Evolutionary conservation across 2,329 filamentous ascomycete species (phyloP), one percentile per base, ranked within the genome.

Genomic region (Nemania diffusa): DNA sequence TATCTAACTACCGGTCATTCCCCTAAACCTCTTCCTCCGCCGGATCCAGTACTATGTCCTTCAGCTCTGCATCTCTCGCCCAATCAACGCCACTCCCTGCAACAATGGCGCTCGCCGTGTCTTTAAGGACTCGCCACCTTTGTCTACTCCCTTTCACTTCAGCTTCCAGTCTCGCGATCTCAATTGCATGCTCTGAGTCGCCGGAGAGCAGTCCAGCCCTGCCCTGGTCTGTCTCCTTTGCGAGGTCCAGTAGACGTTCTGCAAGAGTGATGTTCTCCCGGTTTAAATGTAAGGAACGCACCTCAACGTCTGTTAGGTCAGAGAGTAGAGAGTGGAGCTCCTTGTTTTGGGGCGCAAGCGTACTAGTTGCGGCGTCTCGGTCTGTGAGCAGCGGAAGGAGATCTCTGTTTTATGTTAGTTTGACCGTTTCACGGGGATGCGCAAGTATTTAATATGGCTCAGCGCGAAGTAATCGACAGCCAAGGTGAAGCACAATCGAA

Each of bases 61-160:
- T 84, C 68, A 97, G 81, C 66, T 83, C 84, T 58, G 89, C 85
- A 78, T 97, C 89, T 46, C 86, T 82, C 13, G 88, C 89, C 93
- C 93, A 97, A 75, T 97, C 90, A 61, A 96, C 84, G 53, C 93
- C 93, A 78, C 93, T 97, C 2, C 92, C 92, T 5, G 89, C 92
- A 53, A 97, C 87, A 62, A 94, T 85, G 20, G 91, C 92, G 74
- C 91, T 92, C n/a, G 91, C 85, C 48, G 93, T 88, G 26, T 88
- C 91, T 80, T 95, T 96, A 78, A 95, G 87, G 22, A 91, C 88
- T 74, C 88, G 88, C 89, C 90, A 93, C 74, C 86, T 86, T 71
- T 89, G 88, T 68, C 87, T 87, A 76, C 88, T 90, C 24, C 82
- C 81, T 73, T 85, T 89, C 66, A 92, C 80, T 46, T 89, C 85